Conservation (phyloP, 371 early-diverging fungal genomes). For the Blastocladiella emersonii region DNA sequence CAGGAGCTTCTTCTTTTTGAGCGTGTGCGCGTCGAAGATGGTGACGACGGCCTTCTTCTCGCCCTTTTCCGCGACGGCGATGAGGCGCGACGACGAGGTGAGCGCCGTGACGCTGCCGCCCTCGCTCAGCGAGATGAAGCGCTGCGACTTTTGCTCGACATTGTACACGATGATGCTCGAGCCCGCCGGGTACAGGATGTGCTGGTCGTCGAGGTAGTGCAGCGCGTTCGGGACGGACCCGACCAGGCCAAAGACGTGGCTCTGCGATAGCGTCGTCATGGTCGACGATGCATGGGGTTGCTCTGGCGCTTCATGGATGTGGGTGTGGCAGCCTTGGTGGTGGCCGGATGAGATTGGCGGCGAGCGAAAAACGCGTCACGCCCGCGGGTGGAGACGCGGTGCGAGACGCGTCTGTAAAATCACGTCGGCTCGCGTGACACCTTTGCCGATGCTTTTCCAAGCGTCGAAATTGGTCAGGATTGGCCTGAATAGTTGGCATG, state of each 20-base stretch:
- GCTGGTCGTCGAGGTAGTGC: slow-evolving; percentile 26
- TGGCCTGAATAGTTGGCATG: too few species aligned
- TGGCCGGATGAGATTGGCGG: too few species aligned
- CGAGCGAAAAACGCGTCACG: too few species aligned
- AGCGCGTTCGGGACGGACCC: slow-evolving; percentile 22
- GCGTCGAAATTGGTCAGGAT: too few species aligned
- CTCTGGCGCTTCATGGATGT: too few species aligned
- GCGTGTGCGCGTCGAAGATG: slow-evolving; percentile 25
- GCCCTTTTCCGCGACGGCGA: slow-evolving; percentile 28
- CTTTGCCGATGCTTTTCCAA: too few species aligned
- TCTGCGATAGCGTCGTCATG: slow-evolving; percentile 3
- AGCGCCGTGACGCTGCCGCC: slow-evolving; percentile 26
- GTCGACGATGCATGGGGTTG: background rate
- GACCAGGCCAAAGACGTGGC: slow-evolving; percentile 31
- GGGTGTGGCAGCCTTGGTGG: too few species aligned
- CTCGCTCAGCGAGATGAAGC: slow-evolving; percentile 31
- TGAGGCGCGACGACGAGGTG: slow-evolving; percentile 19
- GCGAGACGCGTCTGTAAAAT: too few species aligned
- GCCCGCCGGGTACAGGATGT: slow-evolving; percentile 31
- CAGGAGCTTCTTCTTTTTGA: slow-evolving; percentile 25
- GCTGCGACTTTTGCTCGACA: slow-evolving; percentile 28
- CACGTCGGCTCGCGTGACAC: too few species aligned
- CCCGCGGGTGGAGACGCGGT: too few species aligned
- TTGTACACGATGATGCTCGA: slow-evolving; percentile 30
- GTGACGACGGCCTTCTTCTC: slow-evolving; percentile 16